Conservation (phyloP, 441 rosid genomes). For the Erysimum pusillum region DNA sequence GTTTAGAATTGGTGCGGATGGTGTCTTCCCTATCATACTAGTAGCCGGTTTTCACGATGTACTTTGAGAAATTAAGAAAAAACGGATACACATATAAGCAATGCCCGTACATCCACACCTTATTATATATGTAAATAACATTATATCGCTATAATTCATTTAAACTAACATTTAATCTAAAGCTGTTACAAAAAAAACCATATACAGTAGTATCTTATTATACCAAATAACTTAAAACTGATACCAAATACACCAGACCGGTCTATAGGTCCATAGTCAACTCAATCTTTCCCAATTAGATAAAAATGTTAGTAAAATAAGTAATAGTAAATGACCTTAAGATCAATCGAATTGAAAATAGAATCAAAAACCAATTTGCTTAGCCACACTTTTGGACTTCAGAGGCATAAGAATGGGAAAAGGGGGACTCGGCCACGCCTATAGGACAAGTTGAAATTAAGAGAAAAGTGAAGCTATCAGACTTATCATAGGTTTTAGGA, state of each 20-base stretch:
- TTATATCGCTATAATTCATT: too few species aligned
- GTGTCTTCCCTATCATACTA: too few species aligned
- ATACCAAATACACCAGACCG: not conserved
- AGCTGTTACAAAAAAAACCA: too few species aligned
- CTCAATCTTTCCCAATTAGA: not conserved
- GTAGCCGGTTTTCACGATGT: too few species aligned
- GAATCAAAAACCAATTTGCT: conserved; percentile 8
- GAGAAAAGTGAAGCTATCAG: conserved; percentile 13
- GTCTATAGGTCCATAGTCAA: not conserved
- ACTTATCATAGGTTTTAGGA: conserved; percentile 25
- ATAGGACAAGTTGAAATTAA: conserved; percentile 34
- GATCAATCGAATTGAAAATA: not conserved
- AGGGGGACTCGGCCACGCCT: conserved; percentile 25
- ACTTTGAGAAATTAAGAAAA: too few species aligned
- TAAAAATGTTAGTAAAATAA: not conserved
- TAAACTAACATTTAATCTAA: too few species aligned
- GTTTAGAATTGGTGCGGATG: too few species aligned
- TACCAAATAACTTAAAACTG: not conserved
- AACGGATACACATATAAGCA: too few species aligned
- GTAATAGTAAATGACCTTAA: not conserved
- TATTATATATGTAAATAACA: too few species aligned
- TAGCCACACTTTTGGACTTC: conserved; percentile 42
- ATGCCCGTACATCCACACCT: too few species aligned
- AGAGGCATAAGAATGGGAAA: conserved; percentile 31
- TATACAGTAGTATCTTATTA: too few species aligned